A percentile compares a stretch with the other conserved stretches of the same genome.
Evolutionary conservation across 1,284 basidiomycete genomes (phyloP).

Genomic region (Fomitiporia mediterranea): DNA sequence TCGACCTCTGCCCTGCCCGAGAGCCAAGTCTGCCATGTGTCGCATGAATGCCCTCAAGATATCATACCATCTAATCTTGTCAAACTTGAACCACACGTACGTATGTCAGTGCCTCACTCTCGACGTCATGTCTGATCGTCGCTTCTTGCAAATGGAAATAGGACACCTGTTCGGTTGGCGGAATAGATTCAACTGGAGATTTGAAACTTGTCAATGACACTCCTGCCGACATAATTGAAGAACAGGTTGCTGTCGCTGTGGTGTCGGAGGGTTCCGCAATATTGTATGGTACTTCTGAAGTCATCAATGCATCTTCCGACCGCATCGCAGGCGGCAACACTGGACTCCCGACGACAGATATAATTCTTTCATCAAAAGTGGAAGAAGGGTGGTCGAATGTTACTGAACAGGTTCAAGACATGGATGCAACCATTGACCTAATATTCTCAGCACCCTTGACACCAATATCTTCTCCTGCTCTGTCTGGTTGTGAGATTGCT

Average conservation of each 20-base stretch:
- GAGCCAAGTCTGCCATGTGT: neutral
- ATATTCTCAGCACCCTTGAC: constrained; percentile 9
- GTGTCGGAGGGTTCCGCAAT: neutral
- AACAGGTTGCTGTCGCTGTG: neutral
- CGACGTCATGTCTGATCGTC: neutral
- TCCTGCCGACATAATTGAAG: neutral
- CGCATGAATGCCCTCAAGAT: neutral
- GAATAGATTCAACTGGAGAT: neutral
- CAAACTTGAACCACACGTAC: neutral
- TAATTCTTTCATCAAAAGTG: neutral
- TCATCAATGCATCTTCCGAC: neutral
- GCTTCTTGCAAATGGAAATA: neutral
- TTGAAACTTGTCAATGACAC: neutral
- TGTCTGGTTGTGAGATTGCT: neutral
- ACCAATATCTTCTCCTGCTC: constrained; percentile 13
- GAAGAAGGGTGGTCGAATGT: neutral
- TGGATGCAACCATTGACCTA: neutral
- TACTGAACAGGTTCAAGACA: neutral
- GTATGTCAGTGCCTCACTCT: neutral
- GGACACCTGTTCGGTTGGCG: neutral
- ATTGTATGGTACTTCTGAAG: neutral
- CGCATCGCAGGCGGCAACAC: neutral
- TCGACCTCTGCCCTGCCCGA: neutral
- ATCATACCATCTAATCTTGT: neutral
- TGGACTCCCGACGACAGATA: neutral